Evolutionary conservation across 2,329 filamentous ascomycete genomes (phyloP).

Genomic region (Diplocarpon rosae): DNA sequence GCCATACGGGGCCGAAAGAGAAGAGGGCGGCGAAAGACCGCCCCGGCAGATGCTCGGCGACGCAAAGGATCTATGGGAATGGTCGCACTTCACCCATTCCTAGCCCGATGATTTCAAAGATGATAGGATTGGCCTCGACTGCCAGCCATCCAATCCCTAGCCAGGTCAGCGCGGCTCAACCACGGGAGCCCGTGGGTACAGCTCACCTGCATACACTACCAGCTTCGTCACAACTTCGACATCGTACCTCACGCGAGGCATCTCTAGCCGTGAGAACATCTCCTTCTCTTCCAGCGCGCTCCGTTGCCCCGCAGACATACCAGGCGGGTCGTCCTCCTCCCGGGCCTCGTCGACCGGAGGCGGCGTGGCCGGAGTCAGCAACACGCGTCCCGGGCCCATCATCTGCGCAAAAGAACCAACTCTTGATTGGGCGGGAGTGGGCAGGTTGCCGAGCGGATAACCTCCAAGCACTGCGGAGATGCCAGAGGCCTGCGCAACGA

Average conservation of each 20-base stretch:
- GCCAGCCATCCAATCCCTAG: slow-evolving; percentile 75
- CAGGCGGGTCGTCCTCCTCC: slow-evolving; percentile 27
- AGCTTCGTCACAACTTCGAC: slow-evolving; percentile 98
- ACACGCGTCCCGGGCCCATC: slow-evolving; percentile 56
- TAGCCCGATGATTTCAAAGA: slow-evolving; percentile 33
- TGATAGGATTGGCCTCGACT: slow-evolving; percentile 34
- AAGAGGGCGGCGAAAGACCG: too few species aligned
- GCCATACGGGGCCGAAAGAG: too few species aligned
- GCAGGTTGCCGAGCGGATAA: slow-evolving; percentile 31
- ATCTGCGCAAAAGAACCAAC: slow-evolving; percentile 58
- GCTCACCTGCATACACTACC: slow-evolving; percentile 77
- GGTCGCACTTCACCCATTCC: slow-evolving; percentile 25
- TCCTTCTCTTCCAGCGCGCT: slow-evolving; percentile 54
- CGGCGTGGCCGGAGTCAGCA: slow-evolving; percentile 25
- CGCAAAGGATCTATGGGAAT: neutral
- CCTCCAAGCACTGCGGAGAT: slow-evolving; percentile 35
- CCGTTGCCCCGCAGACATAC: slow-evolving; percentile 33
- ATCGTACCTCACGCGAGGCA: slow-evolving; percentile 86
- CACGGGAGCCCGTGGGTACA: slow-evolving; percentile 1
- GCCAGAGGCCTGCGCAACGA: slow-evolving; percentile 27
- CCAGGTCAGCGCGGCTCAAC: slow-evolving; percentile 7
- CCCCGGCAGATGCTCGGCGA: neutral
- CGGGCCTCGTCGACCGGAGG: slow-evolving; percentile 23
- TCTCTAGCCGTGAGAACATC: slow-evolving; percentile 74
- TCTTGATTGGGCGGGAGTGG: slow-evolving; percentile 34